Base-by-base conservation (phyloP, 2,329 filamentous ascomycete genomes). In the Mycosphaerella sp. region DNA sequence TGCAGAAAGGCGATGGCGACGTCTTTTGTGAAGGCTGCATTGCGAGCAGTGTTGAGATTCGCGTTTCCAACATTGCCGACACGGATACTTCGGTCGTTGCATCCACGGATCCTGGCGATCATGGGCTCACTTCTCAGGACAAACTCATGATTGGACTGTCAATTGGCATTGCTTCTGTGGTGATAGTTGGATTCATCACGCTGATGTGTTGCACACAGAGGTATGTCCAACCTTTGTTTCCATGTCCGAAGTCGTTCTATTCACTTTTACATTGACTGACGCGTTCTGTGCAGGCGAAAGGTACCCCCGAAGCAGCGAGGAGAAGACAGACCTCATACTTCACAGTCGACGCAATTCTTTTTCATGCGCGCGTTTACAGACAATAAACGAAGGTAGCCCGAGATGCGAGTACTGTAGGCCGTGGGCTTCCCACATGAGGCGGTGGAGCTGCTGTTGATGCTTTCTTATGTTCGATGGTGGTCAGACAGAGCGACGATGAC, bases 1-100 rank as follows among this genome's bases (percentile, higher is more conserved):
- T 59, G 27, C 54, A 57, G 21, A 59, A 59, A 36, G 48, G 52
- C 32, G 52, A 59, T 27, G 34, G 44, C 40, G 54, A 53, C 10
- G 54, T 54, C 36, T 44, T 50, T 14, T 57, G 54, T 40, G 50
- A 50, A 14, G 40, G 36, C 6, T 59, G 57, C 28, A 43, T 40
- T n/a, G 49, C 44, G 17, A 43, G 44, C 16, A 57, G 50, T 25
- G 30, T 45, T 1, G 27, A 35, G 7, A 48, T 57, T 17, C 39
- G 35, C 30, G 50, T 55, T 5, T 32, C 45, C 0, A 49, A 34
- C 37, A 10, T 39, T n/a, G 34, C 16, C 30, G 27, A 28, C 12
- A 21, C 34, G 16, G 35, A 41, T 36, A 32, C 42, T 16, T 34
- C 47, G 18, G 50, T 56, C 16, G 21, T 49, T 16, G 18, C 50